Percentiles rank a stretch among this genome's conserved stretches.
Evolutionary conservation across 1,139 yeast genomes (phyloP).

Genomic region (Suhomyces coccinellae): DNA sequence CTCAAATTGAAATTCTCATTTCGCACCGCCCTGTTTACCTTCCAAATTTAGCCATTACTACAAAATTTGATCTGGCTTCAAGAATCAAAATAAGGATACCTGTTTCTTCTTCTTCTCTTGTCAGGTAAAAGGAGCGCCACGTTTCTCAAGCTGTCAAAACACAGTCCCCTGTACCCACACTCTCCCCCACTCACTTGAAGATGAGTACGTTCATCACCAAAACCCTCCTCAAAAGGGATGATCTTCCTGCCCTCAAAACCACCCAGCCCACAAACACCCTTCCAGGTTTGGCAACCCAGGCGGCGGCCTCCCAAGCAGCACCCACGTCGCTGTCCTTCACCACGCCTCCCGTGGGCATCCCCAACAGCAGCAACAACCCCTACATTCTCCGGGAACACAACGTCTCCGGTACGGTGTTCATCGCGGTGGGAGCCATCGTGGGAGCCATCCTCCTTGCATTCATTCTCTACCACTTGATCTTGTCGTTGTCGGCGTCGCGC

Average conservation of each 20-base stretch:
- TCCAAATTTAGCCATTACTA: constrained; percentile 10
- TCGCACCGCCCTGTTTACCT: constrained; percentile 11
- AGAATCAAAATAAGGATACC: background rate
- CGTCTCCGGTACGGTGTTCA: constrained; percentile 77
- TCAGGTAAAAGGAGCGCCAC: background rate
- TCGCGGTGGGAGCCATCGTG: constrained; percentile 71
- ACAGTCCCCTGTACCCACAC: no score
- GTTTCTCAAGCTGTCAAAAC: background rate
- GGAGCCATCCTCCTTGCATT: constrained; percentile 55
- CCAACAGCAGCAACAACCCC: constrained; percentile 57
- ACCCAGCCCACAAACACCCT: constrained; percentile 6
- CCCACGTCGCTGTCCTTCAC: constrained; percentile 29
- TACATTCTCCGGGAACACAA: constrained; percentile 50
- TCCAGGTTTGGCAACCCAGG: constrained; percentile 7
- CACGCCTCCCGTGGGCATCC: constrained; percentile 65
- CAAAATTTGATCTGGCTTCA: constrained; percentile 7
- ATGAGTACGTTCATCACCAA: constrained; percentile 8
- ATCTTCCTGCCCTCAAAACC: constrained; percentile 9
- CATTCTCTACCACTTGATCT: constrained; percentile 38
- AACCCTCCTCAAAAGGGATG: constrained; percentile 6
- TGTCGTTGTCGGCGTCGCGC: constrained; percentile 40
- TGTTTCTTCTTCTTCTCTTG: background rate
- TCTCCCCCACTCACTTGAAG: background rate
- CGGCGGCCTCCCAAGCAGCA: constrained; percentile 16
- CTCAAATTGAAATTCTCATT: background rate